Evolutionary conservation across 2,329 filamentous ascomycete genomes (phyloP).

Genomic region (Arachnopeziza araneosa): DNA sequence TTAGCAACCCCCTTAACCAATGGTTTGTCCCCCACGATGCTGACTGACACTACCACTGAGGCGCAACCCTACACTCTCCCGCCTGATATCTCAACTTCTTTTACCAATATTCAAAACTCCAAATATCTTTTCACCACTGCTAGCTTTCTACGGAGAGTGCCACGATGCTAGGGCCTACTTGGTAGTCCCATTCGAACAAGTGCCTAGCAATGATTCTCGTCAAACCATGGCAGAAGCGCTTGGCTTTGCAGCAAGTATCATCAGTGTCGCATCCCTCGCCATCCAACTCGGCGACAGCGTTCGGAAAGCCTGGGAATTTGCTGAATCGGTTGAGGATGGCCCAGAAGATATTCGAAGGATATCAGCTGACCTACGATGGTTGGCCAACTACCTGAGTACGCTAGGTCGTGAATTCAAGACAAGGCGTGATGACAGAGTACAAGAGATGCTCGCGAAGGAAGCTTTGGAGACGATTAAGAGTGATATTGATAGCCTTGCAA

Average conservation of each 20-base stretch:
- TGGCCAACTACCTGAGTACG: conserved; percentile 4
- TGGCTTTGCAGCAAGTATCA: conserved; percentile 8
- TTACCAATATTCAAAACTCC: not conserved
- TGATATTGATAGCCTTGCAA: conserved; percentile 4
- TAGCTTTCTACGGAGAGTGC: no score
- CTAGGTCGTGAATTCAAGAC: not conserved
- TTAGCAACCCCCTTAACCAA: no score
- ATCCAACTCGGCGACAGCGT: conserved; percentile 7
- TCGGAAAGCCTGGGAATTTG: conserved; percentile 8
- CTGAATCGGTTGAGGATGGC: conserved; percentile 11
- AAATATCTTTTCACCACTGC: not conserved
- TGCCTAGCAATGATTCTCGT: no score
- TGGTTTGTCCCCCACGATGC: no score
- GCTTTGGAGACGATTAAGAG: conserved; percentile 2
- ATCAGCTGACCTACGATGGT: conserved; percentile 4
- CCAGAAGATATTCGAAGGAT: conserved; percentile 9
- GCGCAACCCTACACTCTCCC: no score
- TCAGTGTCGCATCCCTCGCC: conserved; percentile 10
- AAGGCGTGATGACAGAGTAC: not conserved
- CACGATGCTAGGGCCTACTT: no score
- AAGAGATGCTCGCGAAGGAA: not conserved
- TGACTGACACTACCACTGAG: no score
- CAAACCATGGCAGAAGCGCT: conserved; percentile 6
- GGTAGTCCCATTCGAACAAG: no score
- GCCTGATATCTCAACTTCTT: not conserved